Conservation (phyloP, 2,329 filamentous ascomycete species). For the Ciborinia camelliae region DNA sequence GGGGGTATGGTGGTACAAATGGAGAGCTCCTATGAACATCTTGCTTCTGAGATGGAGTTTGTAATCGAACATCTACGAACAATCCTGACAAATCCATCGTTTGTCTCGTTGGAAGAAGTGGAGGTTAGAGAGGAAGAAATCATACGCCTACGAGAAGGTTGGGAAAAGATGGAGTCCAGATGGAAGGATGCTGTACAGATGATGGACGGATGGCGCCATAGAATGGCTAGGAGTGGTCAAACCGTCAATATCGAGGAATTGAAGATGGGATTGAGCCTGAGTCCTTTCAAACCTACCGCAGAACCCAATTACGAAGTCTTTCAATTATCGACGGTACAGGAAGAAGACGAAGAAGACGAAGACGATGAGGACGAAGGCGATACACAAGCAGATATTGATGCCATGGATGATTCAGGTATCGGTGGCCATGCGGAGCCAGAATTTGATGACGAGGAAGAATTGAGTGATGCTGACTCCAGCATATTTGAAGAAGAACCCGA, state of each 20-base stretch:
- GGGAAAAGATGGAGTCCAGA: slow-evolving; percentile 88
- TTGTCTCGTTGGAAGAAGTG: slow-evolving; percentile 92
- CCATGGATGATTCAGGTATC: slow-evolving; percentile 34
- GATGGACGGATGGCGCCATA: slow-evolving; percentile 87
- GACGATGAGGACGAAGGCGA: slow-evolving; percentile 33
- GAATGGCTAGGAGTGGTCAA: slow-evolving; percentile 68
- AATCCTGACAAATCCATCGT: slow-evolving; percentile 90
- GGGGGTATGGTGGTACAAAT: slow-evolving; percentile 30
- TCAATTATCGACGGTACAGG: slow-evolving; percentile 32
- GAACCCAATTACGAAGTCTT: slow-evolving; percentile 45
- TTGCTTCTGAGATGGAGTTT: slow-evolving; percentile 70
- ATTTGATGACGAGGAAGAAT: slow-evolving; percentile 30
- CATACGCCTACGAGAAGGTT: slow-evolving; percentile 72
- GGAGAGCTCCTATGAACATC: slow-evolving; percentile 53
- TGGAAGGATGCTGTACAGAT: slow-evolving; percentile 88
- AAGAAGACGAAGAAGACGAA: slow-evolving; percentile 19
- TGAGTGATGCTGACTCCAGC: slow-evolving; percentile 37
- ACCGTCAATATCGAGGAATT: slow-evolving; percentile 67
- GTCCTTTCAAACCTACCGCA: slow-evolving; percentile 54
- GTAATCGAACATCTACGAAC: slow-evolving; percentile 78
- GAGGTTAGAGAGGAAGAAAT: slow-evolving; percentile 92
- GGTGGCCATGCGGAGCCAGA: slow-evolving; percentile 28
- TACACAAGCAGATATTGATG: slow-evolving; percentile 38
- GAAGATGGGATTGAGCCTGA: slow-evolving; percentile 64
- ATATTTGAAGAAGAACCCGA: slow-evolving; percentile 49